Evolutionary conservation across 169 alveolate genomes (phyloP).

Genomic region (Plasmodium blacklocki): DNA sequence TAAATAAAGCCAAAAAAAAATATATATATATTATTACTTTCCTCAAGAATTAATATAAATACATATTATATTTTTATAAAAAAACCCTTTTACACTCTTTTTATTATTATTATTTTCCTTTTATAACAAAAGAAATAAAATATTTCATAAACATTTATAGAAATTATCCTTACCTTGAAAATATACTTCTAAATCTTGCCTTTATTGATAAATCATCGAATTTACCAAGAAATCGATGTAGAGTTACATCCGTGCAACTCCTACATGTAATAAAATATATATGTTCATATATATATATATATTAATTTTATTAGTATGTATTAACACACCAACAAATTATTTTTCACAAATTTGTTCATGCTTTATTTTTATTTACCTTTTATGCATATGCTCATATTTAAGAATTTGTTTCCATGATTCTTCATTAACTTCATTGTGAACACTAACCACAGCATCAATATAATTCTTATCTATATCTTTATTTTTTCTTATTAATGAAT

Average conservation of each 20-base stretch:
- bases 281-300: not conserved
- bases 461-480: constrained; percentile 80
- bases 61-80: too few species aligned
- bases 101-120: not conserved
- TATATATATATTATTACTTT: not conserved
- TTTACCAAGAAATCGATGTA: constrained; percentile 87
- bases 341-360: too few species aligned
- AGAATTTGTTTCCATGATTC: constrained; percentile 85
- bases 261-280: constrained; percentile 24
- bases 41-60: too few species aligned
- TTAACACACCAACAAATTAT: too few species aligned
- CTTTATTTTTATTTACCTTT: constrained; percentile 44
- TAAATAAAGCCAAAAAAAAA: not conserved
- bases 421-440: constrained; percentile 89
- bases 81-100: too few species aligned
- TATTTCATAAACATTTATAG: not conserved
- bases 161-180: constrained; percentile 39
- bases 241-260: constrained; percentile 80
- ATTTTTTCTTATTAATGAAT: constrained; percentile 85
- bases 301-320: not conserved
- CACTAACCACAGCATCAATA: constrained; percentile 86
- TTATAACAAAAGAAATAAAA: not conserved
- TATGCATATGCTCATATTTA: constrained; percentile 86
- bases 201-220: constrained; percentile 81
- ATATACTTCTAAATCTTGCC: constrained; percentile 80